These are phyloP conservation scores for Naegleria gruberi DNA, from an alignment of 208 protist genomes.

Conservation along the genomic window DNA sequence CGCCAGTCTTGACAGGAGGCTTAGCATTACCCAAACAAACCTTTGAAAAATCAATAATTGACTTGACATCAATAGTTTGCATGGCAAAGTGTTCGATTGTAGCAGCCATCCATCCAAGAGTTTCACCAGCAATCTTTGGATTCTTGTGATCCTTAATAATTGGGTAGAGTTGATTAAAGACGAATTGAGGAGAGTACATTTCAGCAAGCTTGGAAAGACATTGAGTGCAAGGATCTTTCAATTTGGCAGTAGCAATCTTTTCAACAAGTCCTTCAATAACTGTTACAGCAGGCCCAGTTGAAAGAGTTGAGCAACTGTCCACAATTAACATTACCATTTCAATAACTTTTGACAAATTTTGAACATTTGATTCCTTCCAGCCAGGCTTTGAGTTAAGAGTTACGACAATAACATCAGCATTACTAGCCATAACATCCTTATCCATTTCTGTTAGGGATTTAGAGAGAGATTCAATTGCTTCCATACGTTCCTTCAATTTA, in stretches of 20 bases:
- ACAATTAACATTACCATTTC: not conserved
- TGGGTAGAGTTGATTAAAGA: not conserved
- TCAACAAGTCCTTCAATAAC: not conserved
- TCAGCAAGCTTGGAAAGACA: not conserved
- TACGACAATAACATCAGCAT: not conserved
- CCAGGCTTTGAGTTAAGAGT: not conserved
- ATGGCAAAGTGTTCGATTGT: conserved; percentile 10
- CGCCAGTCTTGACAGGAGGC: not conserved
- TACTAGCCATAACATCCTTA: not conserved
- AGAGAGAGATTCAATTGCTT: not conserved
- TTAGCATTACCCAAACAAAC: not conserved
- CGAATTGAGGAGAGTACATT: not conserved
- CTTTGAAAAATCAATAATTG: not conserved
- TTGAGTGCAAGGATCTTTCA: not conserved
- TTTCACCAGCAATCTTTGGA: conserved; percentile 12
- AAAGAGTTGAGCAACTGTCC: not conserved
- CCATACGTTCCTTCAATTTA: not conserved
- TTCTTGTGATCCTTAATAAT: not conserved
- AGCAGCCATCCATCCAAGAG: not conserved
- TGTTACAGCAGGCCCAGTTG: not conserved
- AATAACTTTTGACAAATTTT: not conserved
- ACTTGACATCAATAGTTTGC: not conserved
- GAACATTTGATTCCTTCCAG: conserved; percentile 9
- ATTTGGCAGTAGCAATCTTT: not conserved
- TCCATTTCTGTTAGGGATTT: not conserved